A percentile compares a stretch with the other conserved stretches of the same genome.
Evolutionary conservation across 345 rosid genomes (phyloP).

Genomic region (Eucalyptus decipiens): DNA sequence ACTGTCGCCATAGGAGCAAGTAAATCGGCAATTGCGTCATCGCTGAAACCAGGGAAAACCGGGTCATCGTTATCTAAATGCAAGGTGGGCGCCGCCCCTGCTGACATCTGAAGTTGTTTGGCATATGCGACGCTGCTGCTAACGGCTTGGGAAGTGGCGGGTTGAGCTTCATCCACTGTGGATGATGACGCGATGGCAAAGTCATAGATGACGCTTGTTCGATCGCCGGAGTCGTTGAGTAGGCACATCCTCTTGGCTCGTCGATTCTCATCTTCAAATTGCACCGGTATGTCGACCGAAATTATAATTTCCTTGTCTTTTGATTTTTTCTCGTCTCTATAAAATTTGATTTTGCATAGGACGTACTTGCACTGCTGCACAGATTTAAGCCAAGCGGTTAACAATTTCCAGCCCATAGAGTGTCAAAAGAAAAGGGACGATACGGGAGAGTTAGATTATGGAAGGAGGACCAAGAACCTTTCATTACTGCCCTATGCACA

Average conservation of each 20-base stretch:
- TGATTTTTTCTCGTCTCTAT: too few relatives aligned
- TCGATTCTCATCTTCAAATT: background rate
- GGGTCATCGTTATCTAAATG: background rate
- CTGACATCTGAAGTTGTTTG: background rate
- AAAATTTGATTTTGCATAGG: background rate
- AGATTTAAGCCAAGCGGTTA: too few relatives aligned
- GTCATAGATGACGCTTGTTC: background rate
- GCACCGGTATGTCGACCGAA: background rate
- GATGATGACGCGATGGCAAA: background rate
- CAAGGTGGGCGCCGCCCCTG: background rate
- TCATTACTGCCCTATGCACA: background rate
- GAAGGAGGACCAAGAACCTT: too few relatives aligned
- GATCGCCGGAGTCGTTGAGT: background rate
- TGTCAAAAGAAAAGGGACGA: too few relatives aligned
- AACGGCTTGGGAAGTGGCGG: background rate
- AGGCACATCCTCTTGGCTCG: background rate
- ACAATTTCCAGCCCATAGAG: too few relatives aligned
- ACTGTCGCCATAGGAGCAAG: background rate
- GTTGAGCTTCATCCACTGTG: background rate
- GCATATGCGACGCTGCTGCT: background rate
- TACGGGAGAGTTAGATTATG: background rate
- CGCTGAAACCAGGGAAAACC: background rate
- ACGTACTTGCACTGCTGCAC: background rate
- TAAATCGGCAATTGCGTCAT: background rate
- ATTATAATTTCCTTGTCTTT: background rate